phyloP scores from a whole-genome alignment of 73 alveolate genomes.

The Uronychia binucleata region DNA sequence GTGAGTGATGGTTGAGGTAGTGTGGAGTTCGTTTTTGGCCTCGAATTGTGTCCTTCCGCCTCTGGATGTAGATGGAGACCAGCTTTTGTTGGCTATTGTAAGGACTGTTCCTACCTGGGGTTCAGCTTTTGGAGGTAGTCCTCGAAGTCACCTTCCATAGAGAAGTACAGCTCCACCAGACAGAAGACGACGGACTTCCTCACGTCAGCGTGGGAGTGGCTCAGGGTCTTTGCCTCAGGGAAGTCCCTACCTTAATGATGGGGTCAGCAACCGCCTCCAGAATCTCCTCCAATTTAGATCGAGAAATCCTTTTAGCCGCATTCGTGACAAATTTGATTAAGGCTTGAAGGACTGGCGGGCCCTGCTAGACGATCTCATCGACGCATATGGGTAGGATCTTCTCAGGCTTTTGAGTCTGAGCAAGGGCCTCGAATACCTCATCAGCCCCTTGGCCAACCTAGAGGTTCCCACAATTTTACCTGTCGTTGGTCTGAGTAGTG shows the following conservation, averaged over 20 bases:
- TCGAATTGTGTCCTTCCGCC: conserved; percentile 7
- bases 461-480: neutral
- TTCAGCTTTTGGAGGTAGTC: conserved; percentile 20
- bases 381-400: neutral
- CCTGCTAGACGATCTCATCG: neutral
- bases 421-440: neutral
- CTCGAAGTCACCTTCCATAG: conserved; percentile 16
- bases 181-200: conserved; percentile 54
- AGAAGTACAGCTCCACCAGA: conserved; percentile 32
- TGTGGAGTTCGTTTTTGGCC: too few species aligned
- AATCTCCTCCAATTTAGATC: neutral
- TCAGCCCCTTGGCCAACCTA: neutral
- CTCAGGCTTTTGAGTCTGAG: neutral
- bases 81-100: conserved; percentile 30
- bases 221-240: neutral
- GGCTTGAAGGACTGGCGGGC: neutral
- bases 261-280: neutral
- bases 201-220: conserved; percentile 54
- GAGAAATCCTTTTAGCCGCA: neutral
- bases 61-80: conserved; percentile 32
- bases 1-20: too few species aligned
- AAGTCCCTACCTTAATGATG: neutral
- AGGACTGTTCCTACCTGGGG: conserved; percentile 1
- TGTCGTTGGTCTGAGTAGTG: neutral
- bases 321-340: neutral